Evolutionary conservation across 176 grass and related monocot genomes (phyloP), one percentile per base, ranked within the genome.

Genomic region (Avena sativa): DNA sequence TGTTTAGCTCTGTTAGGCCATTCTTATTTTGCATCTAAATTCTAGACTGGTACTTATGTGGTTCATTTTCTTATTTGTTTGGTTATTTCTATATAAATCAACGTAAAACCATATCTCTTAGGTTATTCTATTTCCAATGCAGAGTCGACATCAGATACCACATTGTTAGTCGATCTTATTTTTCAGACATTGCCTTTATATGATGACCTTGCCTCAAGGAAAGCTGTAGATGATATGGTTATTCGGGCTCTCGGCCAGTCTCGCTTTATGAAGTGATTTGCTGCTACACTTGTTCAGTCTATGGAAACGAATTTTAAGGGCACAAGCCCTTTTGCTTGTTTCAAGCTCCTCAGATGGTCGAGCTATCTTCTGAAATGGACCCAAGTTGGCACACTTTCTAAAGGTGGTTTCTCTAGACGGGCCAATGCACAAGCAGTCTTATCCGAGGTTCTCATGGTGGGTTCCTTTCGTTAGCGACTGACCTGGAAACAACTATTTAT

Each of bases 261-360:
- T 49, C 63, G 86, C 40, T 92, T 95, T 81, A 92, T 98, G 91
- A 98, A 92, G 62, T 71, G 79, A 9, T 93, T 95, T 84, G 95
- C 93, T 21, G 78, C 86, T 26, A 49, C 84, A 38, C 91, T 95
- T 76, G 86, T 98, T 77, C 93, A 95, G 85, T 90, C 81, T 48
- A 95, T 95, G 93, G 93, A 98, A 85, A 95, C 79, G 86, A 86
- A 90, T 66, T 70, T 89, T 38, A 98, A 95, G 86, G 87, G 78
- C 81, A 87, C 87, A 62, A 93, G 84, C 69, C 83, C 91, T 77
- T 85, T 92, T 74, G 92, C 74, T 69, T 89, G 83, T 60, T 98
- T 89, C 80, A 98, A 88, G 84, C 95, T 95, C 90, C 91, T 98
- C 43, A 90, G 87, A 74, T 98, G 95, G 95, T 98, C 95, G 17